Conservation (phyloP, 306 rosid genomes). For the Citrullus mucosospermus region DNA sequence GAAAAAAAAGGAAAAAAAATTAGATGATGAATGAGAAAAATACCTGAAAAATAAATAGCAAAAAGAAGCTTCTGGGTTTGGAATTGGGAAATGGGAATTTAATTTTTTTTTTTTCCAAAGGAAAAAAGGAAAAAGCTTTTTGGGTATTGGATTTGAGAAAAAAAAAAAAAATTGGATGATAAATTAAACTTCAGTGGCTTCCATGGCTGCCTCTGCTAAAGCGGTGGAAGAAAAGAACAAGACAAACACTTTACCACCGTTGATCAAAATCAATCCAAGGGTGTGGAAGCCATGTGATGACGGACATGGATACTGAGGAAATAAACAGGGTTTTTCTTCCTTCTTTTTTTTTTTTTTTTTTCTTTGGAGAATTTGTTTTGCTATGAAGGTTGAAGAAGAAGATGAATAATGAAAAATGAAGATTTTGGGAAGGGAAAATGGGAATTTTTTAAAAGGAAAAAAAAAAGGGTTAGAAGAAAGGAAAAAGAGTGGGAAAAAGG, state of each 20-base stretch:
- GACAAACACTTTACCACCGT: background rate
- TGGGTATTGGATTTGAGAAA: background rate
- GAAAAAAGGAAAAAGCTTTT: background rate
- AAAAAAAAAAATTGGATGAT: background rate
- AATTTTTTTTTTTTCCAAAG: background rate
- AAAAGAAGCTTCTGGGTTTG: constrained; percentile 11
- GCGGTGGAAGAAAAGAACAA: background rate
- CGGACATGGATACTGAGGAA: background rate
- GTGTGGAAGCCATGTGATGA: constrained; percentile 36
- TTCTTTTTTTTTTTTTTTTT: background rate
- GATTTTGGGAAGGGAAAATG: constrained; percentile 6
- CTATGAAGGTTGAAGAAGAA: background rate
- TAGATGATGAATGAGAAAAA: background rate
- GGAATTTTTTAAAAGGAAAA: background rate
- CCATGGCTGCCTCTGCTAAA: constrained; percentile 4
- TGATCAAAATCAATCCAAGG: constrained; percentile 14
- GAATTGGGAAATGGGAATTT: background rate
- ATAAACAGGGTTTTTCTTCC: background rate
- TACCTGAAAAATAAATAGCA: background rate
- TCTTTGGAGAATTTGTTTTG: too few relatives aligned
- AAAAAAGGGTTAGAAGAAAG: too few relatives aligned
- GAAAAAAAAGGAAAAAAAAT: too few relatives aligned
- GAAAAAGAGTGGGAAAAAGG: constrained; percentile 17
- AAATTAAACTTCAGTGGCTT: constrained; percentile 29
- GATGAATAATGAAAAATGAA: background rate